These are phyloP conservation scores for Heimioporus sp. DNA, from an alignment of 768 basidiomycete genomes.

Conservation along the genomic window DNA sequence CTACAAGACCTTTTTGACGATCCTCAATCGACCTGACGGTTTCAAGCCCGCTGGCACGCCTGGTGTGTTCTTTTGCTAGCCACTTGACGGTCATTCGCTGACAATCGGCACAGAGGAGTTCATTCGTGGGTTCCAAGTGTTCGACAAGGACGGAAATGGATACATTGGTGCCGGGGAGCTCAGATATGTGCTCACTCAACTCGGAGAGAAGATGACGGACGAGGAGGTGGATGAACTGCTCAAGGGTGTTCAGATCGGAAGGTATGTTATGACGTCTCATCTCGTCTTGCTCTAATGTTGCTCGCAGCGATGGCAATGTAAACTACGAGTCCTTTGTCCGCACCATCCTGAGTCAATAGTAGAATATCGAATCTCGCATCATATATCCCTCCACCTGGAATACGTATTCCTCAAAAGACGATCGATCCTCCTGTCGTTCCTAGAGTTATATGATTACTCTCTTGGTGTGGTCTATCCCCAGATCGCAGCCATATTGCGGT, in stretches of 20 bases:
- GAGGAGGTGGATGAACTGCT: constrained; percentile 93
- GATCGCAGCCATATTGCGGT: too few species aligned
- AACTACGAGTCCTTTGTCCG: constrained; percentile 98
- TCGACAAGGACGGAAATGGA: constrained; percentile 79
- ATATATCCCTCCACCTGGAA: background rate
- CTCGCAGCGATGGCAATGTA: constrained; percentile 85
- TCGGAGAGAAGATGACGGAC: constrained; percentile 37
- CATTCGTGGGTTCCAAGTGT: constrained; percentile 52
- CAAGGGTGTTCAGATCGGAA: constrained; percentile 91
- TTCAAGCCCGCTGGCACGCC: constrained; percentile 41
- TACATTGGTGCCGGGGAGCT: constrained; percentile 59
- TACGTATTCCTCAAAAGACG: background rate
- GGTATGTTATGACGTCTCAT: constrained; percentile 50
- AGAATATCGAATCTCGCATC: background rate
- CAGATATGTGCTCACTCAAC: constrained; percentile 85
- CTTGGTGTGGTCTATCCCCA: too few species aligned
- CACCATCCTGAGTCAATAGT: constrained; percentile 52
- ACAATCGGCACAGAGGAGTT: too few species aligned
- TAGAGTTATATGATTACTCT: too few species aligned
- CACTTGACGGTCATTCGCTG: background rate
- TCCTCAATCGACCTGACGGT: constrained; percentile 51
- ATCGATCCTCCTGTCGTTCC: background rate
- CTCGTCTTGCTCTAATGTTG: too few species aligned
- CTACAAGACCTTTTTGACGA: constrained; percentile 86
- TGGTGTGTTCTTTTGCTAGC: constrained; percentile 41